Evolutionary conservation across 306 rosid genomes (phyloP), one percentile per base, ranked within the genome.

Genomic region (Ceratonia siliqua): DNA sequence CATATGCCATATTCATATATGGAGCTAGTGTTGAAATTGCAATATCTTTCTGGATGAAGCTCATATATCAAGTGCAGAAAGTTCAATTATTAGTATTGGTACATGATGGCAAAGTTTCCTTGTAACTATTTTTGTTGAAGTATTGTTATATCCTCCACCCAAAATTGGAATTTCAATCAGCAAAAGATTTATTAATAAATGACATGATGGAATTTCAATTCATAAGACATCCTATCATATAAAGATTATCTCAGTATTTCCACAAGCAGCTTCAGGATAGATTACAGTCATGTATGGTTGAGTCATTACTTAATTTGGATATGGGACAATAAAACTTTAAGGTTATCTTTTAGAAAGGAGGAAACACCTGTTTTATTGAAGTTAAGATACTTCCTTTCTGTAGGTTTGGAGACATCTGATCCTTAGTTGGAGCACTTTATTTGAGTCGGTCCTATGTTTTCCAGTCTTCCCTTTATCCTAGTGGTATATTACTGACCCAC

Each of bases 31-130:
- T 76, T 67, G 72, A 52, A 48, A 72, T 13, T 8, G 8, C 13
- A n/a, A 59, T 42, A 76, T 59, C 72, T 48, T 66, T 33, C 32
- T 32, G 57, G 79, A 64, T 12, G 18, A 74, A 53, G 33, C 68
- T 59, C 62, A 64, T 63, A 41, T 49, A 64, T 75, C 48, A 75
- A 30, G 15, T n/a, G 54, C 53, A 57, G 53, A 8, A 7, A 3
- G 27, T 67, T 43, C 17, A 52, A 17, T 33, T 75, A 8, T 41
- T 14, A 45, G 58, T 12, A 6, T 15, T 33, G 36, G 52, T 17
- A 52, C 14, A 42, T 50, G 49, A 27, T 57, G 69, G 41, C 35
- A 6, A 62, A 13, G 27, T 28, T 20, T 56, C 42, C 13, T 14
- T 50, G 25, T 55, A 24, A 13, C 27, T 36, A 32, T 43, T 45